Evolutionary conservation across 257 asterid genomes (phyloP), one percentile per base, ranked within the genome.

Genomic region (Solanum gandarillasii): DNA sequence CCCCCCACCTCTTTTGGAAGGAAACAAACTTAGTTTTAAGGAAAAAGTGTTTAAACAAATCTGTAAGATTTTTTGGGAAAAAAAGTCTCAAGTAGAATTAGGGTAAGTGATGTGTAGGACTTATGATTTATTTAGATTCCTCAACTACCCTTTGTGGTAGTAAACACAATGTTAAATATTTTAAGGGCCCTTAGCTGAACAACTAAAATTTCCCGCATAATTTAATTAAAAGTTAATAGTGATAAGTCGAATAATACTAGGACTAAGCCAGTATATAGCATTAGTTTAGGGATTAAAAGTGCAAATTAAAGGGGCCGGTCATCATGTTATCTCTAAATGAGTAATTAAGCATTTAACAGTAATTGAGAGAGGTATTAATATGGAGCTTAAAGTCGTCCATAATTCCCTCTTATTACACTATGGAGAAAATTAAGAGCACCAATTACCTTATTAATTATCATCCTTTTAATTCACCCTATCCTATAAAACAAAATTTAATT

Each of bases 301-400:
- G 9, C 75, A 70, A 70, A 70, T 70, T 29, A 14, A 68, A 29
- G 76, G 76, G 76, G 12, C 38, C 5, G 76, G 6, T 29, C 76
- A 70, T 70, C 76, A 29, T 70, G 76, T 31, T 70, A 70, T 70
- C 38, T 70, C 76, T 7, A 29, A 29, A 29, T 29, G 38, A 6
- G 38, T 29, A 29, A 70, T 73, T 36, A 74, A 48, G 46, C 16
- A 87, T 39, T 89, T 43, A 74, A 48, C 55, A 25, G 58, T 88
- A 60, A 87, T 85, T 39, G 20, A 89, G 23, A 87, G 48, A 36
- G 67, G 65, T 65, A 36, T 78, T 87, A 74, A 87, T 84, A 83
- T 7, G 48, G 76, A n/a, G 65, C 85, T 79, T 79, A 87, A 88
- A 52, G 36, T 68, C 76, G 73, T 87, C 91, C 90, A 23, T 68